Evolutionary conservation across 1,284 basidiomycete genomes (phyloP), one percentile per base, ranked within the genome.

Genomic region (Agaricales sp.): DNA sequence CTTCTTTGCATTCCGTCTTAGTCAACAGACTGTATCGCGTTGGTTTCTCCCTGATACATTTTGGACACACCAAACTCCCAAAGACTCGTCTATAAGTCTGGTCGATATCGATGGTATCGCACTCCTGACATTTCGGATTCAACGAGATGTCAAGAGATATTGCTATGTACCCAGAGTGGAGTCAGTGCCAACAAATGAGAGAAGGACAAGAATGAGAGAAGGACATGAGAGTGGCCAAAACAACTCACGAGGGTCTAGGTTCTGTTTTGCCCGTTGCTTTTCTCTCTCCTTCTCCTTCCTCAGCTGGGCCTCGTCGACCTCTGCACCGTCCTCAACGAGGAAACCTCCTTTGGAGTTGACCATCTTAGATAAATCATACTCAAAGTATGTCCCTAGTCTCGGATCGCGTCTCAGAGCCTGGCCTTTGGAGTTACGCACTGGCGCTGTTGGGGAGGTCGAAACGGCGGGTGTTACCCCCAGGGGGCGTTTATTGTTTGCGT

Each of bases 1-100:
- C 92, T 74, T 93, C 88, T 67, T 96, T 97, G 66, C 94, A 98
- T 66, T 99, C 96, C 0, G 96, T 98, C 72, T 99, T 99, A 1
- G 96, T 99, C 47, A 99, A 68, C 1, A 99, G 71, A 63, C 91
- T 92, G 64, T 97, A 99, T 63, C 84, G 85, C 60, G 98, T 94
- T 4, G 92, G 90, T 47, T 80, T 75, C 55, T 87, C 82, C 58
- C 92, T 83, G 68, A 93, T 90, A 68, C 94, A 98, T 55, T 75
- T 80, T 55, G 86, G 84, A 68, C 95, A 99, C 1, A 99, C 90
- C 16, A 80, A 61, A 61, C 89, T 85, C 13, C 80, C 75, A 59
- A 96, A 96, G 12, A 90, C 80, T 58, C 84, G 87, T 62, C 78
- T 74, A 59, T 82, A 88, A 3, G 79, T 80, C 52, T 82, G 77